These are phyloP conservation scores for Amylocystis lapponica DNA, from an alignment of 768 basidiomycete species.

Conservation along the genomic window DNA sequence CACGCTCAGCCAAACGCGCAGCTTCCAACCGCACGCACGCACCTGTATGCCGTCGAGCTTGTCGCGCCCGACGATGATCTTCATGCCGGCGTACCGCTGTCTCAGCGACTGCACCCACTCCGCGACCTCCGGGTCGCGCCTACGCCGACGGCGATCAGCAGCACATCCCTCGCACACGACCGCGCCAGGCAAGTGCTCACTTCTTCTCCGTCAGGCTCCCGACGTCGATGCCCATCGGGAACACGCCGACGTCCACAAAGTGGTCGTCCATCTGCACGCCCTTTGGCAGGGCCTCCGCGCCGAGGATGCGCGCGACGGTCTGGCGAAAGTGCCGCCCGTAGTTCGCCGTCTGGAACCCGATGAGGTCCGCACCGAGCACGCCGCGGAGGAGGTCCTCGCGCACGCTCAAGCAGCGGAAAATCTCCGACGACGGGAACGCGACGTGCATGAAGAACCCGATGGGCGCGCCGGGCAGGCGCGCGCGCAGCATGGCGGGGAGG, in stretches of 20 bases:
- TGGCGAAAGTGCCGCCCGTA: conserved; percentile 83
- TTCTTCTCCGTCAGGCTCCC: conserved; percentile 57
- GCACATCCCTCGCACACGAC: not conserved
- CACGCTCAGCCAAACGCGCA: too few relatives aligned
- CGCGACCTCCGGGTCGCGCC: conserved; percentile 68
- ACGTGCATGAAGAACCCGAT: conserved; percentile 97
- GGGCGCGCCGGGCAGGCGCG: conserved; percentile 54
- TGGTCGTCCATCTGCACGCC: conserved; percentile 68
- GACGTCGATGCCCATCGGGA: conserved; percentile 89
- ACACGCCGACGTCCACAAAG: conserved; percentile 84
- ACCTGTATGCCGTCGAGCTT: conserved; percentile 84
- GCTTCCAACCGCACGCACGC: too few relatives aligned
- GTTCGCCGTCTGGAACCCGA: conserved; percentile 88
- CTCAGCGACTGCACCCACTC: conserved; percentile 79
- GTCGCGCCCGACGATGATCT: conserved; percentile 82
- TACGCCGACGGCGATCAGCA: conserved; percentile 20
- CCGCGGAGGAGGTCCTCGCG: conserved; percentile 76
- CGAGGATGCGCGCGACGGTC: conserved; percentile 75
- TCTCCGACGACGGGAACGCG: conserved; percentile 92
- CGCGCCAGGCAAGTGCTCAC: conserved; percentile 29
- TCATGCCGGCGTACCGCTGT: conserved; percentile 81
- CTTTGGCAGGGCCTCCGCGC: conserved; percentile 77
- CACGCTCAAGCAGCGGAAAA: conserved; percentile 86
- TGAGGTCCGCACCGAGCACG: conserved; percentile 88
- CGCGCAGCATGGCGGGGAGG: conserved; percentile 79